phyloP scores from a whole-genome alignment of 2,329 filamentous ascomycete species.

The Ampelomyces quisqualis region DNA sequence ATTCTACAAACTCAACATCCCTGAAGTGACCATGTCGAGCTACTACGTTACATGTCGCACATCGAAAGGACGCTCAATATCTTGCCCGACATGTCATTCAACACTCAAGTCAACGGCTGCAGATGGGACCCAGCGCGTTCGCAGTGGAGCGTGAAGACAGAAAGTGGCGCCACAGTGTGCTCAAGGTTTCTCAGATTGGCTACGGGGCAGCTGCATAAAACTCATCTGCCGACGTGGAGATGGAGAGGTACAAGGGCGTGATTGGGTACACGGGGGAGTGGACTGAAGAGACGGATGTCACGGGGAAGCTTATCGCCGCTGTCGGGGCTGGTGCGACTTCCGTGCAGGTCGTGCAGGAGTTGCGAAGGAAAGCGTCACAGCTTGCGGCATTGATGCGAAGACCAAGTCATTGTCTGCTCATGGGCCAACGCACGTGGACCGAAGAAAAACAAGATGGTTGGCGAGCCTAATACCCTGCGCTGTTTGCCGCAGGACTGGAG shows the following conservation, averaged over 20 bases:
- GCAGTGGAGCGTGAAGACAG: conserved; percentile 50
- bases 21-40: conserved; percentile 28
- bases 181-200: conserved; percentile 44
- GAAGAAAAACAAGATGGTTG: conserved; percentile 19
- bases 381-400: conserved; percentile 24
- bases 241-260: conserved; percentile 21
- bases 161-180: conserved; percentile 47
- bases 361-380: conserved; percentile 22
- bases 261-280: conserved; percentile 24
- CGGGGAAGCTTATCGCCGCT: conserved; percentile 26
- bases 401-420: conserved; percentile 29
- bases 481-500: conserved; percentile 17
- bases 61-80: conserved; percentile 23
- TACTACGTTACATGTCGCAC: conserved; percentile 30
- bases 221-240: conserved; percentile 20
- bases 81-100: conserved; percentile 41
- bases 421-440: conserved; percentile 23
- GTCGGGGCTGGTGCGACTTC: conserved; percentile 32
- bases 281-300: conserved; percentile 40
- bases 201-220: conserved; percentile 20
- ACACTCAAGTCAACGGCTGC: conserved; percentile 47
- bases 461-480: conserved; percentile 30
- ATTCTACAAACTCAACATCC: conserved; percentile 35
- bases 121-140: conserved; percentile 43
- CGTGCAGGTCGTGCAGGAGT: conserved; percentile 32